Base-by-base conservation (phyloP, 345 rosid species). In the Citrus australasica region DNA sequence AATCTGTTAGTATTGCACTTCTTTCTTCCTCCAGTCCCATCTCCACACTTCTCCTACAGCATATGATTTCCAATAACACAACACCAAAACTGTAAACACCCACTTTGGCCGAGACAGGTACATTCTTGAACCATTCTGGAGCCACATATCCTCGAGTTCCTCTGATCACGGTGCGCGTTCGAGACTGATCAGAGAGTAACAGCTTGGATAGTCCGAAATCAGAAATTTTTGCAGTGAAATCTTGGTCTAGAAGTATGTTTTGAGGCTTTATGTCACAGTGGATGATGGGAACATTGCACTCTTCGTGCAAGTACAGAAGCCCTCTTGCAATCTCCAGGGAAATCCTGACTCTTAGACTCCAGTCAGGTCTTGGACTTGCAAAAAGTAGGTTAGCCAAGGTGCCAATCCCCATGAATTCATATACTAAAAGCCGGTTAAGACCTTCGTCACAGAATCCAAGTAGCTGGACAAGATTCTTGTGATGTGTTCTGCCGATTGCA, bases 1-100 rank as follows among this genome's bases (percentile, higher is more conserved):
- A 77, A 10, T 81, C 74, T 8, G 80, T 73, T 0, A 81, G 42
- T 30, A 81, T 72, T 42, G 40, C 62, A 13, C 27, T 25, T 28
- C 63, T 71, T 42, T 77, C 80, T 19, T 73, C 78, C 56, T 60
- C 65, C 0, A 6, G 0, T 4, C 67, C 80, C 25, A 14, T 25
- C 6, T 25, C 60, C 61, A 73, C 78, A 6, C 71, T 67, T 60
- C 48, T 77, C 63, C 81, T 60, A 28, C 81, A 81, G n/a, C 83
- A 63, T 19, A 83, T 58, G 32, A 83, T 46, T 75, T 80, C 83
- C 69, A 80, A 40, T 13, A 80, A 32, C 62, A 80, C 70, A 40
- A 77, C 69, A 2, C 86, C 84, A 5, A 71, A 84, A 38, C 82
- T 81, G 51, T 81, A 81, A 9, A 84, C 84, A 79, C 81, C 86